Base-by-base conservation (phyloP, 2,329 filamentous ascomycete species). In the Massarina eburnea region DNA sequence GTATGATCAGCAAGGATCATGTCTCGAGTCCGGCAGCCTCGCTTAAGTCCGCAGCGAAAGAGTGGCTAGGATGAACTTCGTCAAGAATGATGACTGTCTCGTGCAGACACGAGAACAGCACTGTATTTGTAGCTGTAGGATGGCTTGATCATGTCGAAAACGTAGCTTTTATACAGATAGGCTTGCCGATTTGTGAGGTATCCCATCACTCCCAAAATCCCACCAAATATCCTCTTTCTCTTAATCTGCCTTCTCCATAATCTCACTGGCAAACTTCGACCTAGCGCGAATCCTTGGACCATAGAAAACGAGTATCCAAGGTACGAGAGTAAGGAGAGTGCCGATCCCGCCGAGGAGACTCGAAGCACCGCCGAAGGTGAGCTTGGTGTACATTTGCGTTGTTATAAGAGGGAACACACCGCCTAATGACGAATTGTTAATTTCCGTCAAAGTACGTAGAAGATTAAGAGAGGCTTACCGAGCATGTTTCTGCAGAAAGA, bases 401-500 rank as follows among this genome's bases (percentile, higher is more conserved):
- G 89, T 89, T 12, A 95, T 80, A 1, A 96, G 75, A 0, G 91
- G 91, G 52, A 96, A 95, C 0, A 84, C 71, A 2, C 90, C 91
- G 8, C 86, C 66, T 67, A 19, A 2, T 10, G 2, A 38, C 33
- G 19, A 36, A 6, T 18, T n/a, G n/a, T n/a, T 32, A n/a, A 14
- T 32, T 32, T 32, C 6, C 26, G 12, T 12, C 29, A 9, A 17
- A 35, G 33, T 17, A 19, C 19, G 15, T 24, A 7, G 19, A 22
- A 27, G 26, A 30, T 32, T 12, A 12, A 17, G 5, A 37, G 19
- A 22, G 4, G 47, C 59, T 15, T 49, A 68, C 64, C 90, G 0
- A 96, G 73, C 2, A 96, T 75, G 64, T 96, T 96, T 9, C 91
- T 82, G 59, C 89, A 92, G 66, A 89, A 95, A 14, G 83, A 87